phyloP scores from a whole-genome alignment of 208 protist genomes.

The Leishmania turanica region DNA sequence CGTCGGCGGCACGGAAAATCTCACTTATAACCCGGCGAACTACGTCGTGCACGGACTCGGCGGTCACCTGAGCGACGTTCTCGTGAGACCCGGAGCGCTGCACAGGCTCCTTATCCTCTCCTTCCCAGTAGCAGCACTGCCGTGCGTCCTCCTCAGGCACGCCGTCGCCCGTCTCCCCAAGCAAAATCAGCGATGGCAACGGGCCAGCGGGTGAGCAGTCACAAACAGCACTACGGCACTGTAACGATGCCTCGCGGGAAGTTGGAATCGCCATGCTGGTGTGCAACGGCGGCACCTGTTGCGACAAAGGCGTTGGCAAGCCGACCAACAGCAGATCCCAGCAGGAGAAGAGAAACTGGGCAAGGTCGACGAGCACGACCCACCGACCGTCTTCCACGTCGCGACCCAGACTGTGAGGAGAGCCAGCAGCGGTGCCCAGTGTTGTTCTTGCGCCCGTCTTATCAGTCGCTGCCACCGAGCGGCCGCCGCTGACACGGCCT shows the following conservation, averaged over 20 bases:
- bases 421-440: background rate
- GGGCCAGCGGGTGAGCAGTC: background rate
- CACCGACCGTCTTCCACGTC: background rate
- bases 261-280: background rate
- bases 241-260: background rate
- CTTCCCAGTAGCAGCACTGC: background rate
- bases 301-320: background rate
- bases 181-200: background rate
- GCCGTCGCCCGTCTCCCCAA: constrained; percentile 1
- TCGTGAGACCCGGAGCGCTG: background rate
- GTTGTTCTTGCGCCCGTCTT: background rate
- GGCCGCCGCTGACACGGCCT: background rate
- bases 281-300: background rate
- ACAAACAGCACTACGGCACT: background rate
- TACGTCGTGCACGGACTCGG: background rate
- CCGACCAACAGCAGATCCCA: constrained; percentile 28
- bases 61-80: constrained; percentile 3
- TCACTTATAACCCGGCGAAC: background rate
- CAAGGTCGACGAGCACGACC: constrained; percentile 23
- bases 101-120: background rate
- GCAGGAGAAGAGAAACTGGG: constrained; percentile 18
- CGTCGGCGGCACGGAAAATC: background rate
- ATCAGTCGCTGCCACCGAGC: background rate
- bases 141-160: background rate
- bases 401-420: background rate